Percentiles rank a stretch among this genome's conserved stretches.
phyloP scores from a whole-genome alignment of 495 filamentous ascomycete genomes.

The Penicillium subrubescens region DNA sequence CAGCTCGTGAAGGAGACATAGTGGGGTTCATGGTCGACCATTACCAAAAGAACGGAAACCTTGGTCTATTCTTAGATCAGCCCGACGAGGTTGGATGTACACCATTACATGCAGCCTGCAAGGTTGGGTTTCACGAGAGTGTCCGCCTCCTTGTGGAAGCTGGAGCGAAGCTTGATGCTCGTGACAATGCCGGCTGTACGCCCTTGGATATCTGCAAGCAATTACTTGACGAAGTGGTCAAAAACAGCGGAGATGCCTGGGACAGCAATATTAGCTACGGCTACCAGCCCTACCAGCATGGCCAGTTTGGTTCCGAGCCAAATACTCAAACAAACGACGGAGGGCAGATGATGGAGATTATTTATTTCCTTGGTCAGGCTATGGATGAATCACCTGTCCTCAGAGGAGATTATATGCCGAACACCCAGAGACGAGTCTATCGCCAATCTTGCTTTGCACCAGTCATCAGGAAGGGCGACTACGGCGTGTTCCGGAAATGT shows the following conservation, averaged over 20 bases:
- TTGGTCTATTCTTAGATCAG: neutral
- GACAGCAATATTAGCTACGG: neutral
- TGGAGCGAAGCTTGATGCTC: neutral
- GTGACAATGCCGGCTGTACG: neutral
- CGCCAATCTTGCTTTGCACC: neutral
- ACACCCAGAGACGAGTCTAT: neutral
- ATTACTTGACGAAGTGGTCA: neutral
- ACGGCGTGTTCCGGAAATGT: neutral
- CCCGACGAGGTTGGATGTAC: neutral
- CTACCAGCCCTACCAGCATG: neutral
- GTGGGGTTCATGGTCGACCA: conserved; percentile 3
- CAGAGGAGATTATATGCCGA: neutral
- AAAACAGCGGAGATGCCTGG: neutral
- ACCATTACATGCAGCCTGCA: conserved; percentile 5
- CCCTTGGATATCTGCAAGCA: neutral
- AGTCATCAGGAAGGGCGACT: neutral
- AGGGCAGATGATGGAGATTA: conserved; percentile 10
- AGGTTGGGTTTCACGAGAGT: neutral
- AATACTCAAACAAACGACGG: conserved; percentile 2
- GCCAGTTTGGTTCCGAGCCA: neutral
- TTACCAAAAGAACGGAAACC: neutral
- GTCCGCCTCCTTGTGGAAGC: conserved; percentile 2
- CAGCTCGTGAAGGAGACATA: neutral
- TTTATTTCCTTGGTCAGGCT: conserved; percentile 2
- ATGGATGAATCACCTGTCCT: neutral